Base-by-base conservation (phyloP, 129 eudicot genomes). In the Smallanthus sonchifolius region DNA sequence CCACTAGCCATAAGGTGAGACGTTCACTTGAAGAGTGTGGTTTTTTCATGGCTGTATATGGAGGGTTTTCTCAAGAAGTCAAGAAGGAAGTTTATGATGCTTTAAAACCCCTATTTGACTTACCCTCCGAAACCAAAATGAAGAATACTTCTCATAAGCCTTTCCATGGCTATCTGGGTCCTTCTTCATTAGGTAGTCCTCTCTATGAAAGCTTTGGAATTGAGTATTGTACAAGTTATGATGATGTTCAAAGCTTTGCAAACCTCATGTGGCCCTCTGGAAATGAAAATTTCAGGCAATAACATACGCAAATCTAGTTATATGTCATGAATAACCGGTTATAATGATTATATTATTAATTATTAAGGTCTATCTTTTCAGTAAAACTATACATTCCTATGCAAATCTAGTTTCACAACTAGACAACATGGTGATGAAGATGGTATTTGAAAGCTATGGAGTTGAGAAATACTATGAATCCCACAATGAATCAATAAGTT, bases 401-500 rank as follows among this genome's bases (percentile, higher is more conserved):
- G 59, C 62, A 43, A 75, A 17, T 7, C 47, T 24, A 63, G 61
- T 43, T 37, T 60, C 78, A 51, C 67, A 72, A 17, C 70, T 84
- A 39, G 85, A 84, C n/a, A 63, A 40, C 34, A 47, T 37, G 60
- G 85, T 80, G 70, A 74, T 54, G 63, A 80, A 16, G 30, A 84
- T 84, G 83, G 80, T 84, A 9, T 84, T 84, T 20, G 83, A 80
- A 44, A 80, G 85, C 73, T 80, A 84, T 68, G 81, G 80, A 3
- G 77, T 72, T 7, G 59, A 62, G 17, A 84, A 45, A 68, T 73
- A 76, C 77, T 62, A 43, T 7, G 73, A 75, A n/a, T 56, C 75
- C 7, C 81, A 56, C 24, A 14, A 72, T 36, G 80, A 65, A 44
- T 60, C 83, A 6, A 76, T 78, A 20, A 34, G 77, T 20, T 80